These are phyloP conservation scores for Trichothecium sympodiale DNA, from an alignment of 2,329 filamentous ascomycete species.

Conservation along the genomic window DNA sequence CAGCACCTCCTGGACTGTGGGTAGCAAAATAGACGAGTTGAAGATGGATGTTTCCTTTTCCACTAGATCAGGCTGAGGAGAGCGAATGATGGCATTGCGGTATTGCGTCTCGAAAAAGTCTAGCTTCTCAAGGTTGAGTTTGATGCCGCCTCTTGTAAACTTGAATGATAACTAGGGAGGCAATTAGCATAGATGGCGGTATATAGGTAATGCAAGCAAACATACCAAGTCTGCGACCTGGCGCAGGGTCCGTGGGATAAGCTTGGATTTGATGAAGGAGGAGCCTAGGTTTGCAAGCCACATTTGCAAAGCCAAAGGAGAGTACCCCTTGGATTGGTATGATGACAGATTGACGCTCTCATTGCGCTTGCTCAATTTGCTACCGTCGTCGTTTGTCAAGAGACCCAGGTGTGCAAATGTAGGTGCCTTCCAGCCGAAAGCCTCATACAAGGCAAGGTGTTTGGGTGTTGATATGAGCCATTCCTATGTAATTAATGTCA, in stretches of 20 bases:
- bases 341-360: conserved; percentile 35
- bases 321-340: conserved; percentile 34
- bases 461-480: conserved; percentile 92
- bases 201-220: too few species aligned
- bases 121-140: conserved; percentile 71
- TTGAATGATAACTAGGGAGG: conserved; percentile 60
- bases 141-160: conserved; percentile 84
- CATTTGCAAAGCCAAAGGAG: conserved; percentile 51
- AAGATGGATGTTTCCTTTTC: too few species aligned
- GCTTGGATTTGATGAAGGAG: conserved; percentile 17
- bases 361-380: conserved; percentile 75
- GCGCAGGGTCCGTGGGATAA: conserved; percentile 37
- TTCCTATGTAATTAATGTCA: too few species aligned
- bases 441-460: conserved; percentile 59
- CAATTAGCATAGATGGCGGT: neutral
- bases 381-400: conserved; percentile 54
- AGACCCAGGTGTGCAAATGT: conserved; percentile 73
- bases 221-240: conserved; percentile 58
- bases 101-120: conserved; percentile 42
- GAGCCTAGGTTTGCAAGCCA: conserved; percentile 64
- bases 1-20: too few species aligned
- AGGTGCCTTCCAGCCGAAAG: conserved; percentile 63
- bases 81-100: conserved; percentile 1
- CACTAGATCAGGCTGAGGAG: neutral
- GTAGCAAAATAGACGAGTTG: too few species aligned